Conservation (phyloP, 2,329 filamentous ascomycete species). For the Claviceps africana region DNA sequence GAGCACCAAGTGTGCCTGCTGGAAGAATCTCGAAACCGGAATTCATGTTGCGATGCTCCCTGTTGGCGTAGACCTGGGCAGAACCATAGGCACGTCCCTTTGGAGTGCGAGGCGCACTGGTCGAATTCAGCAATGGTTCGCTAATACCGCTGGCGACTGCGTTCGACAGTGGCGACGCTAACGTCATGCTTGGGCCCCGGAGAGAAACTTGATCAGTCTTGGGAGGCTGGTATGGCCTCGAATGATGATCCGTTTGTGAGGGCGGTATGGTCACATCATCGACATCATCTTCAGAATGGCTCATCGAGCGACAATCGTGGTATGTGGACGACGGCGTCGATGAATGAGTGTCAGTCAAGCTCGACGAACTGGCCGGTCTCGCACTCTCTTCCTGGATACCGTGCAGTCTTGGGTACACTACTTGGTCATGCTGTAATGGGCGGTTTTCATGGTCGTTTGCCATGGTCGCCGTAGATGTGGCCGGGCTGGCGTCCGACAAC, state of each 20-base stretch:
- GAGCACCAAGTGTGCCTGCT: slow-evolving; percentile 3
- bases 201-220: not conserved
- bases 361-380: not conserved
- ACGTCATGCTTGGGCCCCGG: not conserved
- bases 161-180: not conserved
- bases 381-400: not conserved
- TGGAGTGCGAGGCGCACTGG: no score
- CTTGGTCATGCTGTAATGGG: not conserved
- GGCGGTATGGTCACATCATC: not conserved
- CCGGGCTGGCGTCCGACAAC: slow-evolving; percentile 20
- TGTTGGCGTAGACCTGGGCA: slow-evolving; percentile 7
- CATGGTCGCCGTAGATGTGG: slow-evolving; percentile 13
- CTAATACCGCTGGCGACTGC: not conserved
- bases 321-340: not conserved
- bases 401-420: slow-evolving; percentile 1
- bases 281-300: not conserved
- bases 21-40: slow-evolving; percentile 8
- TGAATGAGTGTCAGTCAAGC: not conserved
- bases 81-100: slow-evolving; percentile 3
- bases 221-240: not conserved
- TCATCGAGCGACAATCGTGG: not conserved
- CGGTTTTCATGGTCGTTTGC: slow-evolving; percentile 2
- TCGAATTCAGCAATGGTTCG: not conserved
- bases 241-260: not conserved
- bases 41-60: slow-evolving; percentile 1